Evolutionary conservation across 768 basidiomycete species (phyloP), one percentile per base, ranked within the genome.

Genomic region (Rhodotorula diobovata): DNA sequence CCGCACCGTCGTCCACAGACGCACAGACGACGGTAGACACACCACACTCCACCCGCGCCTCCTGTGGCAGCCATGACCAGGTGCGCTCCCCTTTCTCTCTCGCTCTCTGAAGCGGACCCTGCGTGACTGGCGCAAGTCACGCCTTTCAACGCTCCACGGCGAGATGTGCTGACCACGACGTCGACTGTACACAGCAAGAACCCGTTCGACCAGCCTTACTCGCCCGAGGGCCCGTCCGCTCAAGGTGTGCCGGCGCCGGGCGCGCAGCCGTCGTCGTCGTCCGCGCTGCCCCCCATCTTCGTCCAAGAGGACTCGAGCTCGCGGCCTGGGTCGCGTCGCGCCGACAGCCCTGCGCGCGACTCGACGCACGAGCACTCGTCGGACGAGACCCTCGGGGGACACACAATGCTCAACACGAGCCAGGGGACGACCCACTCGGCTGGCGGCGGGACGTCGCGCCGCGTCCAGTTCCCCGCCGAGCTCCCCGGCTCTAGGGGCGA

Each of bases 391-490:
- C 11, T 73, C 72, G 30, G 39, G 50, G 32, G 41, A 12, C 41
- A 43, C 14, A 57, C 66, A 16, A 66, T 69, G 72, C 63, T 60
- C 46, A 61, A 68, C 43, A 28, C 56, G 28, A 50, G 46, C 37
- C 65, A 66, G 39, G 61, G 61, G 30, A 51, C 63, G 9, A 28
- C 48, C 3, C 56, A 64, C 25, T 53, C 67, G 5, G 23, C 39
- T 25, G 53, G 45, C 11, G 32, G 46, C 51, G 37, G 30, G 4
- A 56, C 43, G 15, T 18, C 41, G 6, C 61, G 66, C 4, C 60
- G 70, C 32, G 73, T 75, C 9, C 73, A 71, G 37, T 75, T 67
- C 66, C 66, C 73, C n/a, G 67, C 57, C 23, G n/a, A 45, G 23
- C 37, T 59, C 25, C 39, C 41, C 14, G 58, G 11, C 28, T 35